phyloP scores from a whole-genome alignment of 805 yeast species.

The Ogataea pini region DNA sequence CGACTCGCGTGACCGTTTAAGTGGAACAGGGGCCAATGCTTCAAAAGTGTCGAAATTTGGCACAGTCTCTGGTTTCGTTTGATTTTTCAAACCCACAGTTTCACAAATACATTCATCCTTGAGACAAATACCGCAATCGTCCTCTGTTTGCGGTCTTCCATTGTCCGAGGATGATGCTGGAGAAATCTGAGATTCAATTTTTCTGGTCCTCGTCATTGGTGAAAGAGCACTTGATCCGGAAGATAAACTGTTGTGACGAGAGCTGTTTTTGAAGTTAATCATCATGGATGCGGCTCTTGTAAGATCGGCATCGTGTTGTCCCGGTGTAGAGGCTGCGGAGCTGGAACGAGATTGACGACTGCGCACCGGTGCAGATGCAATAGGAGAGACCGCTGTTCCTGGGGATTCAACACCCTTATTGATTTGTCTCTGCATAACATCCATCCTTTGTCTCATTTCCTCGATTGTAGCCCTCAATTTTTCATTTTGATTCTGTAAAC shows the following conservation, averaged over 20 bases:
- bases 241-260: conserved; percentile 27
- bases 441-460: conserved; percentile 35
- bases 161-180: conserved; percentile 54
- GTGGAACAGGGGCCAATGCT: conserved; percentile 69
- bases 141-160: conserved; percentile 27
- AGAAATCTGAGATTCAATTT: conserved; percentile 35
- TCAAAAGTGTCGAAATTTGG: conserved; percentile 36
- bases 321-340: conserved; percentile 3
- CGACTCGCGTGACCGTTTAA: conserved; percentile 39
- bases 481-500: conserved; percentile 47
- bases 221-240: conserved; percentile 17
- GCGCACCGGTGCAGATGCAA: not conserved
- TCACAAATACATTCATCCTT: conserved; percentile 73
- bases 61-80: conserved; percentile 9
- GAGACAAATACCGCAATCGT: conserved; percentile 63
- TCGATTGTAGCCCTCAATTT: conserved; percentile 43
- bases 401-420: not conserved
- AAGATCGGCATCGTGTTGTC: conserved; percentile 24
- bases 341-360: not conserved
- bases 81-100: conserved; percentile 43
- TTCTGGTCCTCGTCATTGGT: conserved; percentile 3
- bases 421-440: conserved; percentile 21
- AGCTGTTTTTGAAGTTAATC: conserved; percentile 32
- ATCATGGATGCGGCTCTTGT: conserved; percentile 32
- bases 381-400: not conserved